Conservation (phyloP, 495 filamentous ascomycete genomes). For the Lophiotrema nucula region DNA sequence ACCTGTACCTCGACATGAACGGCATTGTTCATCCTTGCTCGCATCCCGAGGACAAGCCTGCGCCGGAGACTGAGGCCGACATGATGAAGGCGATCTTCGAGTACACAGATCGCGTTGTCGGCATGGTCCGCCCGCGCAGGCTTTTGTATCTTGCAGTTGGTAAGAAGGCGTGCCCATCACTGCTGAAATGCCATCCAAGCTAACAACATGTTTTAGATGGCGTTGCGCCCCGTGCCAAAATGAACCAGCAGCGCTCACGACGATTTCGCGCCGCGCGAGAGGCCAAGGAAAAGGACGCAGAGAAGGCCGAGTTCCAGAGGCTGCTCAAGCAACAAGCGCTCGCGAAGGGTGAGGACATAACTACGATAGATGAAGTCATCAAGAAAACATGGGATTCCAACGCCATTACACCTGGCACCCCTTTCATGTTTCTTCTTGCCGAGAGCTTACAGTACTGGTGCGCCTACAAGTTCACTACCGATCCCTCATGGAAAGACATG, state of each 20-base stretch:
- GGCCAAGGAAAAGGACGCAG: constrained; percentile 87
- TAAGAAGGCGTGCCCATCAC: not conserved
- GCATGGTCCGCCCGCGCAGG: constrained; percentile 95
- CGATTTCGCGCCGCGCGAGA: constrained; percentile 92
- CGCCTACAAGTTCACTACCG: constrained; percentile 93
- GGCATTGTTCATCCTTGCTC: constrained; percentile 99
- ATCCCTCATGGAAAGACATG: constrained; percentile 84
- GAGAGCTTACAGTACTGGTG: constrained; percentile 92
- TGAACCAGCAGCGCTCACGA: constrained; percentile 94
- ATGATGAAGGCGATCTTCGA: constrained; percentile 99
- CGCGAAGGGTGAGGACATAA: constrained; percentile 51
- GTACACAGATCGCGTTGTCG: constrained; percentile 96
- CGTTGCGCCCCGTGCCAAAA: constrained; percentile 90
- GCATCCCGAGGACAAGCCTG: constrained; percentile 89
- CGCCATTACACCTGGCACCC: constrained; percentile 94
- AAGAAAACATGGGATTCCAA: constrained; percentile 98
- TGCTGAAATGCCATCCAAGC: not conserved
- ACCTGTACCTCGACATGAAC: constrained; percentile 99
- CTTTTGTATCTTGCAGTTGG: constrained; percentile 91
- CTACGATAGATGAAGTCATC: constrained; percentile 58
- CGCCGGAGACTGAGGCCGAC: constrained; percentile 91
- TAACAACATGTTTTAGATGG: constrained; percentile 56
- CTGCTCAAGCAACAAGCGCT: constrained; percentile 63
- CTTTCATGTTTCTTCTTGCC: constrained; percentile 97
- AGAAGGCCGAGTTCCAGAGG: constrained; percentile 81